Percentiles rank a stretch among this genome's conserved stretches.
These are phyloP conservation scores for Cryomyces antarcticus DNA, from an alignment of 495 filamentous ascomycete genomes.

Conservation along the genomic window DNA sequence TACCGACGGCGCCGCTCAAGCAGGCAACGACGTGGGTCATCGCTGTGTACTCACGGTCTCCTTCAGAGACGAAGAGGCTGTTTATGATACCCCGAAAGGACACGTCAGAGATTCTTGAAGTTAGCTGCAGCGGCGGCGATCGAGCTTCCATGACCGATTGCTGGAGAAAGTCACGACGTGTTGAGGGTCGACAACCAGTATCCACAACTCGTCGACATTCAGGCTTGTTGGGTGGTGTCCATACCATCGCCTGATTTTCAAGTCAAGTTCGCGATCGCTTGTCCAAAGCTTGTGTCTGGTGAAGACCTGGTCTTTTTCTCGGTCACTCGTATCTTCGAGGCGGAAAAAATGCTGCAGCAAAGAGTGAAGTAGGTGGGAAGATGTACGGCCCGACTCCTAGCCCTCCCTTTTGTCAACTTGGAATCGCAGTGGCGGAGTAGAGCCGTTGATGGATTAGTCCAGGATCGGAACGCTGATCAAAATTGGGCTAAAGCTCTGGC, in stretches of 20 bases:
- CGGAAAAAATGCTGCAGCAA: constrained; percentile 21
- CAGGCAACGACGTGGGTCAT: constrained; percentile 15
- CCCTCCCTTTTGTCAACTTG: constrained; percentile 19
- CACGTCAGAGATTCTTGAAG: constrained; percentile 17
- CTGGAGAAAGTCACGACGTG: constrained; percentile 21
- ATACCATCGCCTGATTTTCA: constrained; percentile 22
- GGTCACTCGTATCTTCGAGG: constrained; percentile 19
- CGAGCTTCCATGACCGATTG: constrained; percentile 22
- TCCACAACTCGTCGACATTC: constrained; percentile 23
- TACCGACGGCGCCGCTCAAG: constrained; percentile 17
- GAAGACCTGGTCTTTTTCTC: constrained; percentile 18
- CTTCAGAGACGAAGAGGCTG: constrained; percentile 8
- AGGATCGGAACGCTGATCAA: constrained; percentile 19
- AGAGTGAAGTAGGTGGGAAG: constrained; percentile 16
- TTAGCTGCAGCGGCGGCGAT: constrained; percentile 19
- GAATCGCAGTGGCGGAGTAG: constrained; percentile 16
- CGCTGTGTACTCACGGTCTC: constrained; percentile 15
- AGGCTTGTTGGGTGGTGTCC: constrained; percentile 19
- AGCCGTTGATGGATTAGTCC: constrained; percentile 17
- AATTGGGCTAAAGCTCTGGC: constrained; percentile 7
- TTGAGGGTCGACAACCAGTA: constrained; percentile 16
- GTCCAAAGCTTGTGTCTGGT: constrained; percentile 19
- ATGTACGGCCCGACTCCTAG: constrained; percentile 14
- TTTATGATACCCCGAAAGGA: constrained; percentile 20
- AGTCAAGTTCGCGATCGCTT: constrained; percentile 18